Base-by-base conservation (phyloP, 2,329 filamentous ascomycete species). In the Neonectria punicea region DNA sequence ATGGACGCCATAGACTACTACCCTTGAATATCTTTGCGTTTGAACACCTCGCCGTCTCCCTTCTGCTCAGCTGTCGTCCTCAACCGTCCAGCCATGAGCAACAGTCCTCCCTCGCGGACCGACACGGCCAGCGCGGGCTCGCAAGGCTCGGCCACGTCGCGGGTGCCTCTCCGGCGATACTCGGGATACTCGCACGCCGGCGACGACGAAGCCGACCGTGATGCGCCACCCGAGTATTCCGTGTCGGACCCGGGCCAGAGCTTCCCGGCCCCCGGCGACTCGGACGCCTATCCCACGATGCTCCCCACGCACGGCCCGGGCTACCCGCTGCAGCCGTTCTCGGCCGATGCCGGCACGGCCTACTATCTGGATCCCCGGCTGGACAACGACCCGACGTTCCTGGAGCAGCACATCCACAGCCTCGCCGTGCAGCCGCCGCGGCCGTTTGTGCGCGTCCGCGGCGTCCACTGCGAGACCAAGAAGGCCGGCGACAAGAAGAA, bases 381-480 rank as follows among this genome's bases (percentile, higher is more conserved):
- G 36, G 85, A 86, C 67, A 72, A 74, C 8, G 82, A 86, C 47
- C 76, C 79, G 3, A 68, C 72, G 4, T 77, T 79, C 25, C 80
- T 89, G 20, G 78, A 84, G 62, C 63, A 73, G 13, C 81, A 86
- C 67, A 77, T 89, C 66, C 70, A 70, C 1, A 69, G 75, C 7
- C 83, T 86, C 50, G 80, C 85, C 28, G 71, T 71, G 30, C 74
- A 80, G 10, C 87, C 88, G 5, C 87, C 87, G 0, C 82, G 86
- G n/a, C 83, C 84, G 0, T 83, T 79, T 56, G 80, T 89, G 9
- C 81, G 80, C 53, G 76, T 90, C 46, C 78, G 80, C 34, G 89
- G 89, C 57, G 83, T 82, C 4, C 88, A 90, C 75, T 78, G 71
- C 13, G 79, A 86, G 74, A 82, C 78, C 4, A 77, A 77, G 43